Percentiles rank a stretch among this genome's conserved stretches.
These are phyloP conservation scores for Hirsutella minnesotensis DNA, from an alignment of 2,329 filamentous ascomycete species.

Conservation along the genomic window DNA sequence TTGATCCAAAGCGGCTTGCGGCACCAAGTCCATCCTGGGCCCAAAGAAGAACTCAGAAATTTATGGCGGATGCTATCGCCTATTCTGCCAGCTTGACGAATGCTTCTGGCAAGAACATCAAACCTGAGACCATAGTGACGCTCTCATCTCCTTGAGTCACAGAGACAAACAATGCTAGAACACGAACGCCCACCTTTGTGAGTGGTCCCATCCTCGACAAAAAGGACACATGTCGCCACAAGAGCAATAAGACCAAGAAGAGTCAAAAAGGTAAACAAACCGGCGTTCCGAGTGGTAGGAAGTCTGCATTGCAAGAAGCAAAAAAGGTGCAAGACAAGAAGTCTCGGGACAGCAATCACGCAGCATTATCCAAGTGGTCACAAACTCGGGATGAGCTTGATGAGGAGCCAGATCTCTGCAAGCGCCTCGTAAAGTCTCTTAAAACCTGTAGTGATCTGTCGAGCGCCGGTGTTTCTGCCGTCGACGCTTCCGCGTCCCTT, in stretches of 20 bases:
- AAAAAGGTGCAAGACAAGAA: constrained; percentile 23
- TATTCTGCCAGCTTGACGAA: constrained; percentile 63
- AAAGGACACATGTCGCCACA: too few species aligned
- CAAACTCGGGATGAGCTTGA: constrained; percentile 28
- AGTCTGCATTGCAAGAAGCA: constrained; percentile 11
- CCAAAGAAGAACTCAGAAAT: constrained; percentile 44
- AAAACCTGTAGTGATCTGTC: constrained; percentile 32
- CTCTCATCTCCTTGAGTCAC: constrained; percentile 2
- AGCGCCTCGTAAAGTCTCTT: constrained; percentile 33
- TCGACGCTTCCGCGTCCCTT: constrained; percentile 20
- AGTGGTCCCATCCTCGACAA: too few species aligned
- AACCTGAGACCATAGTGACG: constrained; percentile 51
- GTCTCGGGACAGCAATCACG: constrained; percentile 3
- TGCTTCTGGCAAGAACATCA: constrained; percentile 46
- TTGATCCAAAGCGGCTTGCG: constrained; percentile 24
- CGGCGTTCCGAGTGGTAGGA: too few species aligned
- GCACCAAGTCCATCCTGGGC: constrained; percentile 15
- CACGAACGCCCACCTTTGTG: constrained; percentile 25
- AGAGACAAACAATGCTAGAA: constrained; percentile 17
- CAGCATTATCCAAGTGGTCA: constrained; percentile 4
- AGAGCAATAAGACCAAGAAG: too few species aligned
- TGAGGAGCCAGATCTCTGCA: constrained; percentile 26
- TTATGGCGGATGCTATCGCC: constrained; percentile 53
- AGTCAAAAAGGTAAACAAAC: too few species aligned
- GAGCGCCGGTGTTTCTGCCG: constrained; percentile 13